Base-by-base conservation (phyloP, 2,329 filamentous ascomycete species). In the Trichophyton schoenleinii region DNA sequence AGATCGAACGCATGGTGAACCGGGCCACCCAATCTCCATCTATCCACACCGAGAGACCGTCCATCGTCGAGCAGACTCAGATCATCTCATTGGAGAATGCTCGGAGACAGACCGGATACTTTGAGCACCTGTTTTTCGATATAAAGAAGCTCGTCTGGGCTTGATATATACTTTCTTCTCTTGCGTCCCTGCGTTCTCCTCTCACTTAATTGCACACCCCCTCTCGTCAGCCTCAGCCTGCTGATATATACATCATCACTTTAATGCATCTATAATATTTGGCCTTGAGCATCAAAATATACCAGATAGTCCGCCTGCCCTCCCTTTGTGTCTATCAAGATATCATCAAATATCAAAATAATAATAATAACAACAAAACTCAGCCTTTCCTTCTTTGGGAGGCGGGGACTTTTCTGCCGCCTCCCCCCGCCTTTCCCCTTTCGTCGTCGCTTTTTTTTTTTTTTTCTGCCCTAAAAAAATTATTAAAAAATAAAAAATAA, bases 71-170 rank as follows among this genome's bases (percentile, higher is more conserved):
- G 63, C 75, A 84, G 62, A 77, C 77, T 46, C 87, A 92, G 68
- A 89, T 99, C 59, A 89, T 99, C 59, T 89, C 86, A 25, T 72
- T 95, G 60, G 84, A 84, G 1, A 91, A 96, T 70, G 94, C 94
- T 61, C 92, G 84, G 80, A 88, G 83, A 77, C 91, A 87, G 63
- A 96, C 92, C 0, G 89, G 91, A 0, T 80, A 95, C 67, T 73
- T 97, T 59, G 92, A 96, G 74, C 87, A 92, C 71, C 75, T 95
- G 69, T 89, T 91, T 1, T 91, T 97, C 77, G 88, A 87, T 63
- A 80, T 97, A 68, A 96, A 96, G 82, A 95, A 89, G 78, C 75
- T 97, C 71, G 91, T 99, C 11, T 97, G 94, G 94, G 80, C 81
- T 2, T 83, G 68, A 73, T 18, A 15, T 7, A 36, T 25, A 34